Evolutionary conservation across 2,329 filamentous ascomycete species (phyloP).

Genomic region (Cordyceps pruinosa): DNA sequence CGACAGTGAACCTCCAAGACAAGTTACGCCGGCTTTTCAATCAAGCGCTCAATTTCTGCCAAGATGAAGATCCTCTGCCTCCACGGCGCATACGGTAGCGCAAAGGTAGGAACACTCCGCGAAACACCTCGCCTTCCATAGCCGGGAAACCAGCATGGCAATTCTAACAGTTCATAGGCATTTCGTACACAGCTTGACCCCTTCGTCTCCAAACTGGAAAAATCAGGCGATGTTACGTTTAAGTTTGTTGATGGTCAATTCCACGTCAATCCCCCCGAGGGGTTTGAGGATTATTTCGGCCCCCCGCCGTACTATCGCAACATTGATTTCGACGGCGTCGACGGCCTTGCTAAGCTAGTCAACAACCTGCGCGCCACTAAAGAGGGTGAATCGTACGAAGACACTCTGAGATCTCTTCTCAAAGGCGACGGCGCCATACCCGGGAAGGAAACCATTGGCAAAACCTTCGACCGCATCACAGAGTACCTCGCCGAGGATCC

Average conservation of each 20-base stretch:
- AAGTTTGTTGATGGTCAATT: slow-evolving; percentile 47
- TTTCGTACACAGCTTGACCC: slow-evolving; percentile 46
- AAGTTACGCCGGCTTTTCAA: neutral
- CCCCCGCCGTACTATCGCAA: slow-evolving; percentile 49
- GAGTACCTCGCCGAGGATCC: slow-evolving; percentile 37
- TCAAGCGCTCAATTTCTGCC: neutral
- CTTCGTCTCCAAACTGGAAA: slow-evolving; percentile 20
- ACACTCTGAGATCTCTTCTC: slow-evolving; percentile 47
- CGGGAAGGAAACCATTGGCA: slow-evolving; percentile 13
- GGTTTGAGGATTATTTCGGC: slow-evolving; percentile 52
- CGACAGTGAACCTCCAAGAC: neutral
- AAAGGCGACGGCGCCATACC: slow-evolving; percentile 20
- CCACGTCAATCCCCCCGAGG: slow-evolving; percentile 41
- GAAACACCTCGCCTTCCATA: neutral
- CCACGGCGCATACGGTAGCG: slow-evolving; percentile 51
- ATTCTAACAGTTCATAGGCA: slow-evolving; percentile 32
- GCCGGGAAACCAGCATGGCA: neutral
- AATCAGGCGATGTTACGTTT: slow-evolving; percentile 25
- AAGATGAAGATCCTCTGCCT: slow-evolving; percentile 52
- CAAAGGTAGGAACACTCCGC: slow-evolving; percentile 40
- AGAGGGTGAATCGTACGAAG: slow-evolving; percentile 44
- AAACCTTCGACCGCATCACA: slow-evolving; percentile 25
- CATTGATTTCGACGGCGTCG: slow-evolving; percentile 40
- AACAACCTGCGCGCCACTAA: slow-evolving; percentile 49
- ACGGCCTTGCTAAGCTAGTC: slow-evolving; percentile 38